Base-by-base conservation (phyloP, 2,329 filamentous ascomycete genomes). In the Sarocladiaceae sp. region DNA sequence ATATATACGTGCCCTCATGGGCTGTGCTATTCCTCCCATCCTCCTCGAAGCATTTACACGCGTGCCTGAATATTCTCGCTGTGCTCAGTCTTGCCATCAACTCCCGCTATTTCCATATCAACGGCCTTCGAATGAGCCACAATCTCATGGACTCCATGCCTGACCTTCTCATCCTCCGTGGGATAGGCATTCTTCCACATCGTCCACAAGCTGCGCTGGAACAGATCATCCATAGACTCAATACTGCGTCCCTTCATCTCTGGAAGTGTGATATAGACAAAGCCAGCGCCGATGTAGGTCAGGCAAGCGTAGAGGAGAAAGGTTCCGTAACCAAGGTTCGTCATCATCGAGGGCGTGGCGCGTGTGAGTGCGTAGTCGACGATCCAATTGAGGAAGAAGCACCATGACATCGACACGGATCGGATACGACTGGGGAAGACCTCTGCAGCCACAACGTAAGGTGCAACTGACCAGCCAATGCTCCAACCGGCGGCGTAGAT, bases 191-290 rank as follows among this genome's bases (percentile, higher is more conserved):
- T 66, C 47, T 62, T 62, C 59, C 61, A 71, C 70, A 72, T 71
- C 0, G 64, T 65, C 66, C 67, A 72, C 22, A 42, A 20, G 37
- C 37, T 42, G 18, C 22, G 17, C 37, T 42, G 37, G 53, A 79
- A 79, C 17, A 79, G 64, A 10, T 68, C 66, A 53, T 79, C 75
- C 66, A 77, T 76, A 22, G 68, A 71, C 56, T 79, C 76, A 15
- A 79, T 68, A 13, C 69, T 70, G 20, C 75, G 64, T 50, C 75
- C 75, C 57, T 77, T 78, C 15, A 75, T 74, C 60, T 79, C 75
- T 1, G 76, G 75, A 25, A 78, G 62, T 51, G 73, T 71, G 62
- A 77, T 74, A 59, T 66, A 77, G 6, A 73, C 66, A 52, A 72
- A 76, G 51, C 71, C 59, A 17, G 48, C 39, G 18, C 51, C 51